Evolutionary conservation across 371 early-diverging fungal species (phyloP).

Genomic region (Mucor plumbeus): DNA sequence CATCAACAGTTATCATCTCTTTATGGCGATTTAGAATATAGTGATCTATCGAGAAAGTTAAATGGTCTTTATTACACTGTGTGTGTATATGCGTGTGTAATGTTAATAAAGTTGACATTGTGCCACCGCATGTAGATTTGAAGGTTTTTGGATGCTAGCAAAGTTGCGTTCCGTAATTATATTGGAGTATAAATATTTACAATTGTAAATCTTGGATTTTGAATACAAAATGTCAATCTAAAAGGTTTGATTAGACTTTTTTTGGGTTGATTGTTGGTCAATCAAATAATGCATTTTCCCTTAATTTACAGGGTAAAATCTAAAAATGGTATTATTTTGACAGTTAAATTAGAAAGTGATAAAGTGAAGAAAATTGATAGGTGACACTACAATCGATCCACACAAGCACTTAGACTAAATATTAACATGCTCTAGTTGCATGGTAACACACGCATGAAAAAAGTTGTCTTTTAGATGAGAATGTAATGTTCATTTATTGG

Average conservation of each 20-base stretch:
- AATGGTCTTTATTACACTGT: no score
- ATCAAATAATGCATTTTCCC: not conserved
- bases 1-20: not conserved
- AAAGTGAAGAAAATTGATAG: not conserved
- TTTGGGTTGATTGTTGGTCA: not conserved
- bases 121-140: constrained; percentile 10
- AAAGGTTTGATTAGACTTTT: not conserved
- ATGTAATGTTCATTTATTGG: constrained; percentile 9
- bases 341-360: not conserved
- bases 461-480: not conserved
- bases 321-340: constrained; percentile 1
- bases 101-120: constrained; percentile 3
- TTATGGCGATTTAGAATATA: not conserved
- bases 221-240: not conserved
- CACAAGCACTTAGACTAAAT: not conserved
- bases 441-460: constrained; percentile 13
- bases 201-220: not conserved
- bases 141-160: not conserved
- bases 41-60: no score
- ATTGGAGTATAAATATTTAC: not conserved
- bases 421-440: constrained; percentile 8
- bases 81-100: not conserved
- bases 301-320: not conserved
- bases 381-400: constrained; percentile 15
- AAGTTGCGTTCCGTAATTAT: constrained; percentile 1